Conservation (phyloP, 208 protist species). For the Leishmania guyanensis region DNA sequence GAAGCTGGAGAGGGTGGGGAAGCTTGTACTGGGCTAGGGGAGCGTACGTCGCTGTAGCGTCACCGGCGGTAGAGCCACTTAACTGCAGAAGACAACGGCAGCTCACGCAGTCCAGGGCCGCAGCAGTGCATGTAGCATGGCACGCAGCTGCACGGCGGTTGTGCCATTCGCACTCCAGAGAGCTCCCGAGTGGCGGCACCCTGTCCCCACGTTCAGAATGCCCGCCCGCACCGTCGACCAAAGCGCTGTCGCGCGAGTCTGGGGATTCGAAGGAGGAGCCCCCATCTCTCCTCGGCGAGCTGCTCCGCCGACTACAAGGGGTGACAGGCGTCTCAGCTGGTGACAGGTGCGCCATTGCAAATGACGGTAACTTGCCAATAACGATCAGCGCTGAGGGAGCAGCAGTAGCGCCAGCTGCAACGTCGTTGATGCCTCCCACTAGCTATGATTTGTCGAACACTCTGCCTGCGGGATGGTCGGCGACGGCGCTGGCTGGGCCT, state of each 20-base stretch:
- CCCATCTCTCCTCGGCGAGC: conserved; percentile 1
- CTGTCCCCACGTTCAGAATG: not conserved
- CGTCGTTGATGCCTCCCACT: not conserved
- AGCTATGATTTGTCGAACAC: not conserved
- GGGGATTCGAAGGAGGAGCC: not conserved
- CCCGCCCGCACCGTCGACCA: not conserved
- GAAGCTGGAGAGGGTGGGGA: not conserved
- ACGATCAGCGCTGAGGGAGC: not conserved
- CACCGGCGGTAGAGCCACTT: not conserved
- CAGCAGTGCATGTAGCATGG: not conserved
- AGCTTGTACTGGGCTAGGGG: not conserved
- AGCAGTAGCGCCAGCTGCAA: not conserved
- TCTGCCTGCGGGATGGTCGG: not conserved
- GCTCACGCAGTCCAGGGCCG: not conserved
- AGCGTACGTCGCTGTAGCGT: not conserved
- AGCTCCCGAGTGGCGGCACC: not conserved
- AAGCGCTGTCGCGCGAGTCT: not conserved
- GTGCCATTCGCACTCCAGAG: not conserved
- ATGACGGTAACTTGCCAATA: not conserved
- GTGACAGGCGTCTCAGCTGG: not conserved
- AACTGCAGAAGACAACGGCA: conserved; percentile 1
- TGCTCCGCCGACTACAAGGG: conserved; percentile 4
- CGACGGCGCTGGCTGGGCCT: not conserved
- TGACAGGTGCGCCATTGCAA: not conserved
- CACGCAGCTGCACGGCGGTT: not conserved